Conservation (phyloP, 768 basidiomycete species). For the Bullera alba region DNA sequence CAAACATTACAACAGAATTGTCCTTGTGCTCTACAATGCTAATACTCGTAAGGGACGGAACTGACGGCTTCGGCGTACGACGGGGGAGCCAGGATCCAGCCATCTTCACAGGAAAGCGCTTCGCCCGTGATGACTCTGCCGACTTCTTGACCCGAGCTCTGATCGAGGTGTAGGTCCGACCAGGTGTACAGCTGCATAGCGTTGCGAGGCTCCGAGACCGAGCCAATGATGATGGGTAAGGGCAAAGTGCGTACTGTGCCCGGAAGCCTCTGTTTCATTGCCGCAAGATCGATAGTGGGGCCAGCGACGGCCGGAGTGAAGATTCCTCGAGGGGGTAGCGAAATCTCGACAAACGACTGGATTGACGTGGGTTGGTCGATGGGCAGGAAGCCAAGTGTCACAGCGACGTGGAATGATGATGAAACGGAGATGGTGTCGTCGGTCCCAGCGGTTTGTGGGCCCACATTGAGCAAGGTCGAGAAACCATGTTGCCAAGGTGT, state of each 20-base stretch:
- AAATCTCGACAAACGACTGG: not conserved
- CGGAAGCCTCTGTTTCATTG: conserved; percentile 19
- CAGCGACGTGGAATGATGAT: conserved; percentile 32
- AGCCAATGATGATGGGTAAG: conserved; percentile 34
- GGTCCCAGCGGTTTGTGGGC: conserved; percentile 2
- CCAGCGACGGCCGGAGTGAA: conserved; percentile 6
- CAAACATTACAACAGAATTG: no score
- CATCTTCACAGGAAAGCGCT: conserved; percentile 25
- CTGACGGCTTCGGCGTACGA: conserved; percentile 28
- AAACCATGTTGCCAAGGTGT: conserved; percentile 29
- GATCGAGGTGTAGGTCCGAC: conserved; percentile 29
- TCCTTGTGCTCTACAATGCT: no score
- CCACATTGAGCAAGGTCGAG: conserved; percentile 31
- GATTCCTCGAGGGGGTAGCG: conserved; percentile 4
- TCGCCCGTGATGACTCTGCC: conserved; percentile 35
- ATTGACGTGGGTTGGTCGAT: not conserved
- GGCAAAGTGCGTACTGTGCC: conserved; percentile 25
- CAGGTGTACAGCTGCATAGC: conserved; percentile 29
- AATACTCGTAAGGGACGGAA: conserved; percentile 26
- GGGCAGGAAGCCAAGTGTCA: conserved; percentile 26
- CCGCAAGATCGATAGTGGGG: conserved; percentile 6
- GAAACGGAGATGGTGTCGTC: conserved; percentile 25
- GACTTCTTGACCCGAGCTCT: conserved; percentile 12
- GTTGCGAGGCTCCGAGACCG: conserved; percentile 29
- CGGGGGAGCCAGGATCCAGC: conserved; percentile 39